These are phyloP conservation scores for Beauveria pseudobassiana DNA, from an alignment of 2,329 filamentous ascomycete species.

Conservation along the genomic window DNA sequence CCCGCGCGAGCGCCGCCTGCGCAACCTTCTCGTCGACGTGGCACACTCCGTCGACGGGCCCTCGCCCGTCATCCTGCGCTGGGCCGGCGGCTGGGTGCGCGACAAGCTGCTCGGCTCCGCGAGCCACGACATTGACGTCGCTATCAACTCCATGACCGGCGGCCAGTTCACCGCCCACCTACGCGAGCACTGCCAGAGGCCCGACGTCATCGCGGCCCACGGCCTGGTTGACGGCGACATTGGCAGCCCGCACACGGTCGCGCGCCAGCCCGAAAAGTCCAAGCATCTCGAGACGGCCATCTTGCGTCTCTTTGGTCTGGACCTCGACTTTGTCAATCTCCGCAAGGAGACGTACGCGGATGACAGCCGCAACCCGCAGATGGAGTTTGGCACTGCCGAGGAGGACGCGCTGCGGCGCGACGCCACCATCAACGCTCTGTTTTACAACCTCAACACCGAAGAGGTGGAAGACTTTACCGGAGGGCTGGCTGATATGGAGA, in stretches of 20 bases:
- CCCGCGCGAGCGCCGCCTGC: constrained; percentile 62
- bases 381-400: constrained; percentile 87
- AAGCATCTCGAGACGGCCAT: constrained; percentile 93
- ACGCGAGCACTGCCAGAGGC: constrained; percentile 57
- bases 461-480: constrained; percentile 79
- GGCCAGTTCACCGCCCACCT: constrained; percentile 65
- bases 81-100: constrained; percentile 82
- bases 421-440: constrained; percentile 90
- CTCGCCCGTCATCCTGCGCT: constrained; percentile 55
- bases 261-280: constrained; percentile 88
- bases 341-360: constrained; percentile 84
- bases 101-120: constrained; percentile 69
- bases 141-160: constrained; percentile 80
- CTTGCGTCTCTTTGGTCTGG: constrained; percentile 74
- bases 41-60: constrained; percentile 52
- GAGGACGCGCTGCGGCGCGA: constrained; percentile 87
- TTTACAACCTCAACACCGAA: constrained; percentile 82
- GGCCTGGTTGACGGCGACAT: constrained; percentile 50
- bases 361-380: constrained; percentile 81
- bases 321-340: constrained; percentile 91
- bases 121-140: constrained; percentile 78
- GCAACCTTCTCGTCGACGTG: constrained; percentile 74
- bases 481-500: constrained; percentile 67
- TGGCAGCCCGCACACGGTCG: constrained; percentile 77
- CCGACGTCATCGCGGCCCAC: constrained; percentile 55